Percentiles rank a stretch among this genome's conserved stretches.
Evolutionary conservation across 2,329 filamentous ascomycete species (phyloP).

Genomic region (Cercospora janseana): DNA sequence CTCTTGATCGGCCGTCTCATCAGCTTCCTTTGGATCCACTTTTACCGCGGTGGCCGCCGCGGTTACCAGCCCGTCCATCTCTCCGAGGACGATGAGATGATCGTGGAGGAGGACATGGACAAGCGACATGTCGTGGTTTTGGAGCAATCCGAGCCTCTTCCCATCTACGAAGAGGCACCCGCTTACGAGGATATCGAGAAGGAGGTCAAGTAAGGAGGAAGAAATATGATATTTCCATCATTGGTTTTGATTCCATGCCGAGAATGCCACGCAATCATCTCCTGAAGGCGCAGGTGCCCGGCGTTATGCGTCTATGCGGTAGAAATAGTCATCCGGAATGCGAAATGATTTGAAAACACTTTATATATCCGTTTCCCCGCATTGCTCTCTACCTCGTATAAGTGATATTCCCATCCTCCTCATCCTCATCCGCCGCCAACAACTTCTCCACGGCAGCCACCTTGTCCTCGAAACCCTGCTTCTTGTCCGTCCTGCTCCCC

Average conservation of each 20-base stretch:
- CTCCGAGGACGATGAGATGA: constrained; percentile 15
- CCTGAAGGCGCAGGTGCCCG: neutral
- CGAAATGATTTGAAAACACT: neutral
- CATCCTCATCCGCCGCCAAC: constrained; percentile 41
- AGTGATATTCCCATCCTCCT: constrained; percentile 6
- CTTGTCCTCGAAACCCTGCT: constrained; percentile 77
- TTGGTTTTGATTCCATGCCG: neutral
- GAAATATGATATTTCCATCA: neutral
- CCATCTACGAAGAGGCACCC: constrained; percentile 38
- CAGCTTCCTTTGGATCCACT: constrained; percentile 57
- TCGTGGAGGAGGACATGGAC: constrained; percentile 20
- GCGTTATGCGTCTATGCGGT: neutral
- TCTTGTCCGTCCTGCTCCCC: constrained; percentile 83
- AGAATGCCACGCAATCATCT: neutral
- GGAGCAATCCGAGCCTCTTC: constrained; percentile 29
- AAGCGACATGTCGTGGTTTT: constrained; percentile 18
- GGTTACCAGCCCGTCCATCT: constrained; percentile 34
- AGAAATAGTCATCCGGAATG: neutral
- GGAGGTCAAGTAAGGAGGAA: constrained; percentile 16
- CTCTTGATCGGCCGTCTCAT: constrained; percentile 64
- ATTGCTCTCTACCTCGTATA: constrained; percentile 5
- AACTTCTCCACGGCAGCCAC: constrained; percentile 61
- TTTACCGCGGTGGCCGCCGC: constrained; percentile 50
- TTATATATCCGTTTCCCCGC: neutral
- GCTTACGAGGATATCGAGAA: constrained; percentile 32